A percentile compares a stretch with the other conserved stretches of the same genome.
Evolutionary conservation across 371 early-diverging fungal genomes (phyloP).

Genomic region (Mucor lusitanicus): DNA sequence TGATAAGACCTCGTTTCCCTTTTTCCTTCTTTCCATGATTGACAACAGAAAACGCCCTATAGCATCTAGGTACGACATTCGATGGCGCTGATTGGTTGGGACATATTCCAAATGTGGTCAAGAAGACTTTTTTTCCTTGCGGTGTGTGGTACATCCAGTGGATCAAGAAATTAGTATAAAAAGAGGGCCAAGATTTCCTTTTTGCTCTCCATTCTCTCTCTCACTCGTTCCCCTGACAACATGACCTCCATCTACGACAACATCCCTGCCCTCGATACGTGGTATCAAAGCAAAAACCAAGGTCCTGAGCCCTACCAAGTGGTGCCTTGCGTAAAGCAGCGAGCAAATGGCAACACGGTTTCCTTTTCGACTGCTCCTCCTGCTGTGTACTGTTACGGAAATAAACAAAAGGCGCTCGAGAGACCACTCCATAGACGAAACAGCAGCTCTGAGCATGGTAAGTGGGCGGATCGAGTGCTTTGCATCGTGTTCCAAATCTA

Average conservation of each 20-base stretch:
- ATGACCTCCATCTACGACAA: slow-evolving; percentile 32
- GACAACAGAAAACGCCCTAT: not conserved
- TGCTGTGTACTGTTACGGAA: slow-evolving; percentile 25
- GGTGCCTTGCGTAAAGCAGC: slow-evolving; percentile 8
- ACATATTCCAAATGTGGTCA: slow-evolving; percentile 1
- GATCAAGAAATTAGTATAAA: slow-evolving; percentile 1
- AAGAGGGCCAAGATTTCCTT: slow-evolving; percentile 1
- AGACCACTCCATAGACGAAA: slow-evolving; percentile 16
- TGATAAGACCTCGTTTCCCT: not conserved
- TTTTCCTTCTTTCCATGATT: slow-evolving; percentile 4
- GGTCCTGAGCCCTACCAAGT: slow-evolving; percentile 5
- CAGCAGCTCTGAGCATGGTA: slow-evolving; percentile 21
- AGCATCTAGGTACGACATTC: not conserved
- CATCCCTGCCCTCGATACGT: slow-evolving; percentile 35
- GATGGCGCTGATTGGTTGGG: not conserved
- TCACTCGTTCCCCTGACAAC: slow-evolving; percentile 6
- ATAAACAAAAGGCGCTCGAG: not conserved
- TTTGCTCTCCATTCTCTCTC: not conserved
- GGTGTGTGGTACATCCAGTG: not conserved
- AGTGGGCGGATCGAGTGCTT: not conserved
- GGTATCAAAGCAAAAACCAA: slow-evolving; percentile 25
- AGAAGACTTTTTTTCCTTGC: not conserved
- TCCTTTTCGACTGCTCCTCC: slow-evolving; percentile 42
- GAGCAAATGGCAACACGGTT: slow-evolving; percentile 12
- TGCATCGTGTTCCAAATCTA: not conserved